These are phyloP conservation scores for Ganoderma meredithae DNA, from an alignment of 1,284 basidiomycete genomes.

Conservation along the genomic window DNA sequence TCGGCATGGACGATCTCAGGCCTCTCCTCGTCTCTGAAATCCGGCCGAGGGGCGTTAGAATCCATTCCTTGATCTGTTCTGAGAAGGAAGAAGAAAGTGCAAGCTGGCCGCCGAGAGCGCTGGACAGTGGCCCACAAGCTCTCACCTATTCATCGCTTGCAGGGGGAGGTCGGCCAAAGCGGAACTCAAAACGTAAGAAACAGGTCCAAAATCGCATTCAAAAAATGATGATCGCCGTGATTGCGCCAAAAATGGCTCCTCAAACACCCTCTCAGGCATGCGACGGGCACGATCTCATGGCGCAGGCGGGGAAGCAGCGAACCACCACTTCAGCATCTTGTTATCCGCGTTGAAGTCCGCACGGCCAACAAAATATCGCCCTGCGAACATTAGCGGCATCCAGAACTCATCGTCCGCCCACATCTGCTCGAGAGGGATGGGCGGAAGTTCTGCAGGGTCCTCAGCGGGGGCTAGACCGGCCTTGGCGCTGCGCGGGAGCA, in stretches of 20 bases:
- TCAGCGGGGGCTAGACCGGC: slow-evolving; percentile 14
- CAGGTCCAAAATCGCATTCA: background rate
- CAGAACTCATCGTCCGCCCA: slow-evolving; percentile 72
- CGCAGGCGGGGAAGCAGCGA: slow-evolving; percentile 42
- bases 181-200: background rate
- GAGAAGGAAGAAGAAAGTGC: background rate
- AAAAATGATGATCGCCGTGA: background rate
- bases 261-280: background rate
- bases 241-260: background rate
- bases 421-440: slow-evolving; percentile 64
- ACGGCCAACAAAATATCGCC: slow-evolving; percentile 58
- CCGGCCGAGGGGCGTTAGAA: no score
- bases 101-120: background rate
- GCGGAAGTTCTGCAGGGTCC: slow-evolving; percentile 30
- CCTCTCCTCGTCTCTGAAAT: background rate
- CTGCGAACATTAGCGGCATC: slow-evolving; percentile 62
- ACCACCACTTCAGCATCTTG: slow-evolving; percentile 62
- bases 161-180: background rate
- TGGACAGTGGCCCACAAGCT: background rate
- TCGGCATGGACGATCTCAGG: no score
- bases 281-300: background rate
- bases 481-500: slow-evolving; percentile 19
- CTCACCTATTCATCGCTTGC: background rate
- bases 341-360: slow-evolving; percentile 55
- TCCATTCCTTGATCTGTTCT: no score